These are phyloP conservation scores for Solanum microdontum DNA, from an alignment of 257 asterid genomes.

Conservation along the genomic window DNA sequence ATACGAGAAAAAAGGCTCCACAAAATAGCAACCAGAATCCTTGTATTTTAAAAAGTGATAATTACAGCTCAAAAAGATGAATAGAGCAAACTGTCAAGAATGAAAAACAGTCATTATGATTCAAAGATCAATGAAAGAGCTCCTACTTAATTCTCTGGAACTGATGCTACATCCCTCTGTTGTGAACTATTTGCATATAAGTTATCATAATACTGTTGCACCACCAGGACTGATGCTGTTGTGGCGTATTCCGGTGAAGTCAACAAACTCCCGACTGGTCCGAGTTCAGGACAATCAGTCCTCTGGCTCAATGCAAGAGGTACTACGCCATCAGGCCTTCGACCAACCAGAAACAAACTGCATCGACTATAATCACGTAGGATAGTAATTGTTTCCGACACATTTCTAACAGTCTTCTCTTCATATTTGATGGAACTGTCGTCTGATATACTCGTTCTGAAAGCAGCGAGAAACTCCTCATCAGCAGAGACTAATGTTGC, in stretches of 20 bases:
- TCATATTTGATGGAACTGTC: constrained; percentile 14
- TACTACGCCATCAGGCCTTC: constrained; percentile 26
- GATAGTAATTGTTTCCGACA: constrained; percentile 4
- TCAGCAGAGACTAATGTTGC: constrained; percentile 5
- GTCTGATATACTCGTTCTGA: background rate
- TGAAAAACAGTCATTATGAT: background rate
- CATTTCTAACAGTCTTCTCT: constrained; percentile 8
- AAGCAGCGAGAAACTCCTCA: constrained; percentile 13
- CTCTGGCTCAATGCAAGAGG: constrained; percentile 9
- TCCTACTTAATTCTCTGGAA: background rate
- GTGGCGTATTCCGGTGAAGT: constrained; percentile 18
- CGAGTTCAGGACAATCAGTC: constrained; percentile 32
- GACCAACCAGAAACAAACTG: constrained; percentile 35
- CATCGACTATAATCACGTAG: constrained; percentile 15
- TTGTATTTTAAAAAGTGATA: background rate
- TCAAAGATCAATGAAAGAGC: background rate
- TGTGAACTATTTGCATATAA: background rate
- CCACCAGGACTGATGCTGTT: constrained; percentile 40
- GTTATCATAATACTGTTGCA: constrained; percentile 19
- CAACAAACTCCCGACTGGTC: constrained; percentile 29
- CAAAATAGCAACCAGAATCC: background rate
- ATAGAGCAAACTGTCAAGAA: background rate
- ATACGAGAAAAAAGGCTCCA: background rate
- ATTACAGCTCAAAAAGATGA: background rate
- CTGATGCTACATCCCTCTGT: background rate